Conservation (phyloP, 345 rosid genomes). For the Gossypium stocksii region DNA sequence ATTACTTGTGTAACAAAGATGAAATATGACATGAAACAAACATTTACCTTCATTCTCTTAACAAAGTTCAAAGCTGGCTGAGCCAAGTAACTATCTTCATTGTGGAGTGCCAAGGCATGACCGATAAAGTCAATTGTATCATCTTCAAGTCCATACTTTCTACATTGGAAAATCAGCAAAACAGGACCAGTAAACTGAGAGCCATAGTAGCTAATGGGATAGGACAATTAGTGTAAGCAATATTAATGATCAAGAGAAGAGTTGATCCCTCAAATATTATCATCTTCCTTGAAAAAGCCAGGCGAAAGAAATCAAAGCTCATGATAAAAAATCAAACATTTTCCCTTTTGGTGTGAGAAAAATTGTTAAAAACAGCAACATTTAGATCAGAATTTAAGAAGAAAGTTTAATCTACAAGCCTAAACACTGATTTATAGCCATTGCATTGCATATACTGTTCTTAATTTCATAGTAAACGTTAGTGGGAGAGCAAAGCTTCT, state of each 20-base stretch:
- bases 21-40: not conserved
- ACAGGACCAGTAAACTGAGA: not conserved
- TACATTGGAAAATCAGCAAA: constrained; percentile 12
- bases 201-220: not conserved
- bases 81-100: constrained; percentile 67
- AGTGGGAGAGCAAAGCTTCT: not conserved
- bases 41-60: constrained; percentile 73
- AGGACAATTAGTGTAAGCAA: not conserved
- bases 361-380: too few relatives aligned
- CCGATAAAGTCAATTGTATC: constrained; percentile 85
- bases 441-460: too few relatives aligned
- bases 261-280: not conserved
- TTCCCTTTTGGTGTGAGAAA: too few relatives aligned
- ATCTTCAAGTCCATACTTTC: constrained; percentile 89
- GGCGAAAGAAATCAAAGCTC: not conserved
- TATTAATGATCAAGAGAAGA: constrained; percentile 1
- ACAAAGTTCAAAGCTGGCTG: constrained; percentile 75
- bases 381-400: not conserved
- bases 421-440: too few relatives aligned
- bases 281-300: not conserved
- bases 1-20: not conserved
- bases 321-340: not conserved
- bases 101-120: constrained; percentile 86
- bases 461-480: too few relatives aligned
- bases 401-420: not conserved